A percentile compares a stretch with the other conserved stretches of the same genome.
phyloP scores from a whole-genome alignment of 306 rosid species.

The Cicer judaicum region DNA sequence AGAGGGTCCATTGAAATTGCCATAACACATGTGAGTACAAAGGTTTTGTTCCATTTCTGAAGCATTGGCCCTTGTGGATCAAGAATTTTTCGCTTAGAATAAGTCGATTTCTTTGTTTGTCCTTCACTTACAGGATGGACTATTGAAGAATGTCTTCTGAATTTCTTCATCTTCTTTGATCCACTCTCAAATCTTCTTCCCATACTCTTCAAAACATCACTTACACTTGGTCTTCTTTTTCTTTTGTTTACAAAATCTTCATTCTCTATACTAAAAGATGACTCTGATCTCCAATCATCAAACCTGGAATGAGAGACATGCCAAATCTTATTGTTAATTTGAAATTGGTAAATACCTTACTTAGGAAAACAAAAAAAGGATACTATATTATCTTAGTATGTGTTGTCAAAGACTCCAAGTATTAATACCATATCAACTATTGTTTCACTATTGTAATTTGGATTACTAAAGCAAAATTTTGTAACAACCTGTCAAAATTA shows the following conservation, averaged over 20 bases:
- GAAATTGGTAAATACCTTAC: not conserved
- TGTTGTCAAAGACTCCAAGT: too few relatives aligned
- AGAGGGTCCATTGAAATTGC: slow-evolving; percentile 85
- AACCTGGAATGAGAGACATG: slow-evolving; percentile 56
- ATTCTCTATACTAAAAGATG: slow-evolving; percentile 50
- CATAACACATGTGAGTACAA: slow-evolving; percentile 73
- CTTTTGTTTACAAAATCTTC: slow-evolving; percentile 41
- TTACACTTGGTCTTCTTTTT: slow-evolving; percentile 48
- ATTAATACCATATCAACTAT: too few relatives aligned
- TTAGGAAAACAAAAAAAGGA: not conserved
- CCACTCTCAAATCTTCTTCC: slow-evolving; percentile 44
- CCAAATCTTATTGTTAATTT: slow-evolving; percentile 11
- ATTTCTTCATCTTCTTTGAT: slow-evolving; percentile 40
- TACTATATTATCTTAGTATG: not conserved
- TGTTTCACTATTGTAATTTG: too few relatives aligned
- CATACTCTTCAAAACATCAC: slow-evolving; percentile 43
- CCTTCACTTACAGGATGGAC: slow-evolving; percentile 49
- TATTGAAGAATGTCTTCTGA: slow-evolving; percentile 42
- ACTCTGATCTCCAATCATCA: slow-evolving; percentile 60
- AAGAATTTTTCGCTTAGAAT: slow-evolving; percentile 51
- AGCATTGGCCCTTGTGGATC: slow-evolving; percentile 80
- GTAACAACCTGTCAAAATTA: too few relatives aligned
- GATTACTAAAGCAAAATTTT: too few relatives aligned
- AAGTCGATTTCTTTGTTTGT: slow-evolving; percentile 42
- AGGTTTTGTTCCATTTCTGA: slow-evolving; percentile 86